Base-by-base conservation (phyloP, 805 yeast genomes). In the Sungouiella thailandica region DNA sequence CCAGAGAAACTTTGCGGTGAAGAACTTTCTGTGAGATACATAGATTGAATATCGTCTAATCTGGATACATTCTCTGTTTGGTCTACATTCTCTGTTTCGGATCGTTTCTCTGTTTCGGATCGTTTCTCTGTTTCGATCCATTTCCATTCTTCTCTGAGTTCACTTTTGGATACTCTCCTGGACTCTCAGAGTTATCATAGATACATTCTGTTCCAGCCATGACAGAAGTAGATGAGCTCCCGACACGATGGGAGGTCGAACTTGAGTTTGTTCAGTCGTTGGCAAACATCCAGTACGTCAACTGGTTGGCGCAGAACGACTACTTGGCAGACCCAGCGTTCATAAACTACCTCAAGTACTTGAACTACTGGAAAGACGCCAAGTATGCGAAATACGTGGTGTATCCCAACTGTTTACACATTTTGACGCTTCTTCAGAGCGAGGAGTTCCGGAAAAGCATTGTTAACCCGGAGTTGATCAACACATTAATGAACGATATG, bases 251-350 rank as follows among this genome's bases (percentile, higher is more conserved):
- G 86, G 95, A 85, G 50, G 76, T 85, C 15, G 95, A 85, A 47
- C 68, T 85, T n/a, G 97, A 84, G 74, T 90, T 90, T 60, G 94
- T 90, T 3, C 97, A 90, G 60, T 81, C 95, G 11, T 68, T 90
- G 22, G 86, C 96, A 2, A 93, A 90, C 57, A 78, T 90, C 28
- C 95, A 83, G 55, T 90, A 89, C 53, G 70, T 90, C 36, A 80
- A 86, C 44, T 88, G 78, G 50, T 67, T 90, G 17, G 96, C 96
- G 2, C 96, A 89, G 57, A 83, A 80, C 46, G 79, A 80, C 37
- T 79, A 79, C 51, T 65, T 89, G 9, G 80, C 82, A 47, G 81
- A 83, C 49, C 78, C 72, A 18, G 72, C 73, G 32, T 89, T 90
- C 47, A 64, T 87, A 20, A 75, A 77, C 39, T 90, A 90, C 52